Percentiles rank a stretch among this genome's conserved stretches.
Conservation (phyloP, 257 asterid genomes). For the Euphrasia confusa region DNA sequence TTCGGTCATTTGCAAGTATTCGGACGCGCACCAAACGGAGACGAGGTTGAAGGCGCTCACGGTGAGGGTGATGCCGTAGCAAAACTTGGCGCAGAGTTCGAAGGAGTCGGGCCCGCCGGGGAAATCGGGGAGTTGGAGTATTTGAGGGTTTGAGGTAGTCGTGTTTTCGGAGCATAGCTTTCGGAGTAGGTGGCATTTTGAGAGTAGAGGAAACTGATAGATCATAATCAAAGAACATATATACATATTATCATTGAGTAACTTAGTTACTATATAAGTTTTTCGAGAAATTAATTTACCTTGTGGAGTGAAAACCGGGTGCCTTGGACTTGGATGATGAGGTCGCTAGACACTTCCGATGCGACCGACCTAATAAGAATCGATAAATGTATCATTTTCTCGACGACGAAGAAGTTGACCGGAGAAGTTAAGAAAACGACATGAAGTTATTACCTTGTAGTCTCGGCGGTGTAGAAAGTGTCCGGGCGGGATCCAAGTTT, state of each 20-base stretch:
- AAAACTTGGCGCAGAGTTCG: constrained; percentile 89
- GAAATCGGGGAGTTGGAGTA: constrained; percentile 69
- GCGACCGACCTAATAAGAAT: constrained; percentile 63
- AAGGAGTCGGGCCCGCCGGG: constrained; percentile 84
- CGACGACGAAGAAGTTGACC: not conserved
- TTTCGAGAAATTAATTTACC: constrained; percentile 33
- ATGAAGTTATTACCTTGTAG: constrained; percentile 47
- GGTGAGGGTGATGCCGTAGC: constrained; percentile 89
- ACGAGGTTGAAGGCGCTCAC: constrained; percentile 89
- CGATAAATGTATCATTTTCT: constrained; percentile 23
- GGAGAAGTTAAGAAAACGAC: not conserved
- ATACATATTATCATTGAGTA: too few relatives aligned
- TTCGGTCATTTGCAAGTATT: constrained; percentile 84
- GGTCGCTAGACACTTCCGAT: constrained; percentile 85
- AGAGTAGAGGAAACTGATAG: constrained; percentile 81
- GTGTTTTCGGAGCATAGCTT: constrained; percentile 56
- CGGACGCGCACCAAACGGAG: constrained; percentile 72
- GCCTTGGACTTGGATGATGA: constrained; percentile 68
- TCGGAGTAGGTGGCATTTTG: constrained; percentile 70
- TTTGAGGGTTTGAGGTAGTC: constrained; percentile 48
- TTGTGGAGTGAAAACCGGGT: constrained; percentile 80
- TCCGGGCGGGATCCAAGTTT: constrained; percentile 84
- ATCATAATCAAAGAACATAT: not conserved
- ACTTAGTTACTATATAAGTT: too few relatives aligned
- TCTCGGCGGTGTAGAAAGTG: constrained; percentile 67